phyloP scores from a whole-genome alignment of 768 basidiomycete species.

The Agaricus blazei region DNA sequence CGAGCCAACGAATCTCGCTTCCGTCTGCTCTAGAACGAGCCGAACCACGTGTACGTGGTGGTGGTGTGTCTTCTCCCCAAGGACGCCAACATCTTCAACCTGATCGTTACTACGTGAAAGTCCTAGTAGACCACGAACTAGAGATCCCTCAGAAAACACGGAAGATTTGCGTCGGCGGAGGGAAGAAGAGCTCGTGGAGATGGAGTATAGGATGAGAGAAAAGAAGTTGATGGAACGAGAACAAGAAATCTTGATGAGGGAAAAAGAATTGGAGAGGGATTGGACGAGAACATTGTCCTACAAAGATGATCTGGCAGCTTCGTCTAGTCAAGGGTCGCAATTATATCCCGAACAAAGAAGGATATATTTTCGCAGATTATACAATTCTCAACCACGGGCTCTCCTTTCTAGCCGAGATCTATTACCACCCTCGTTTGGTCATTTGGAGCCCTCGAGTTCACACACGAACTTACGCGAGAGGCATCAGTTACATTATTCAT shows the following conservation, averaged over 20 bases:
- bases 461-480: constrained; percentile 3
- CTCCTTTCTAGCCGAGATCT: constrained; percentile 7
- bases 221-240: constrained; percentile 47
- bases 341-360: constrained; percentile 28
- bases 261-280: constrained; percentile 56
- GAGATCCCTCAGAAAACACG: constrained; percentile 15
- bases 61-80: constrained; percentile 10
- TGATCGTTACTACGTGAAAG: constrained; percentile 2
- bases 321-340: constrained; percentile 9
- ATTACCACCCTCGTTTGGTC: constrained; percentile 13
- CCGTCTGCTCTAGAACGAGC: constrained; percentile 17
- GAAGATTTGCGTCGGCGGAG: constrained; percentile 32
- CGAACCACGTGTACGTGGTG: constrained; percentile 8
- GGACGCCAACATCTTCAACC: constrained; percentile 8
- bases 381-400: constrained; percentile 22
- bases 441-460: constrained; percentile 16
- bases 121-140: neutral
- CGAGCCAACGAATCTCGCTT: constrained; percentile 24
- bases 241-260: constrained; percentile 45
- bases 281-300: constrained; percentile 35
- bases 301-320: constrained; percentile 21
- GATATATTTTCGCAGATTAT: constrained; percentile 29
- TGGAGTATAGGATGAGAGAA: constrained; percentile 54
- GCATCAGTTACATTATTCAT: constrained; percentile 43
- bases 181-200: constrained; percentile 26